These are phyloP conservation scores for Orbilia oligospora DNA, from an alignment of 2,329 filamentous ascomycete species.

Conservation along the genomic window DNA sequence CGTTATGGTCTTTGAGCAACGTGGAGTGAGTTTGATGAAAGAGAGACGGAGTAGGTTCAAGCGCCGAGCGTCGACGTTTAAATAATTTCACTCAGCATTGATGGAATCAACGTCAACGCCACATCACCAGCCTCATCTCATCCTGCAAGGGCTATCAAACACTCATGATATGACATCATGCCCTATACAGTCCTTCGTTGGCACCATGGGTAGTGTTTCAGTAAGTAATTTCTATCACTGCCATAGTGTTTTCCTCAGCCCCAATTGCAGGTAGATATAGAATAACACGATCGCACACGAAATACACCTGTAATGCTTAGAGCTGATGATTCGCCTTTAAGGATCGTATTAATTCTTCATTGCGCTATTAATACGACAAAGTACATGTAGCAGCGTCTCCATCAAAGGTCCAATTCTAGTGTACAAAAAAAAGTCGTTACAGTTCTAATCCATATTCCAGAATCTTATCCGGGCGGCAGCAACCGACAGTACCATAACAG, in stretches of 20 bases:
- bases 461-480: background rate
- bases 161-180: no score
- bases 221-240: no score
- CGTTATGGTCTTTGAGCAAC: background rate
- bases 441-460: background rate
- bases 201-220: no score
- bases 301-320: no score
- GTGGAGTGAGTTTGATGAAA: background rate
- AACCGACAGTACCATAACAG: background rate
- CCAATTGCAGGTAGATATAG: no score
- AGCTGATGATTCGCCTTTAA: background rate
- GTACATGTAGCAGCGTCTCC: background rate
- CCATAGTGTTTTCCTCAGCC: no score
- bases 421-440: background rate
- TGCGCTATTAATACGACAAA: background rate
- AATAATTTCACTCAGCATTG: background rate
- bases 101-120: background rate
- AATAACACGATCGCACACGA: no score
- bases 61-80: constrained; percentile 3
- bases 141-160: background rate
- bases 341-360: background rate
- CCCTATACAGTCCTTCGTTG: no score
- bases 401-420: background rate
- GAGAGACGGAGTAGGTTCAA: background rate
- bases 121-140: background rate